A percentile compares a stretch with the other conserved stretches of the same genome.
phyloP scores from a whole-genome alignment of 345 rosid genomes.

The Dipteronia dyeriana region DNA sequence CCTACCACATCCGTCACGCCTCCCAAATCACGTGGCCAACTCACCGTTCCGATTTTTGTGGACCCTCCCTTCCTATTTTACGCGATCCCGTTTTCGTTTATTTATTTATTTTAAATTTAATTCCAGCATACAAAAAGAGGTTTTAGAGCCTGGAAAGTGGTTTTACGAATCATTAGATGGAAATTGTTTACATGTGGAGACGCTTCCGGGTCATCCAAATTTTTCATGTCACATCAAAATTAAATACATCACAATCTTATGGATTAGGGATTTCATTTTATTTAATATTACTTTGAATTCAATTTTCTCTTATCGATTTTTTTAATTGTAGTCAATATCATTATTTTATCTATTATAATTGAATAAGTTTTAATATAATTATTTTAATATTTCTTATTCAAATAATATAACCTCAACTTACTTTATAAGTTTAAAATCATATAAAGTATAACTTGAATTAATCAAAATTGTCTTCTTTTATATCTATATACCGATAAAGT shows the following conservation, averaged over 20 bases:
- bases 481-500: too few relatives aligned
- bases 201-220: not conserved
- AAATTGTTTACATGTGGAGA: not conserved
- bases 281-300: not conserved
- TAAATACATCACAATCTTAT: not conserved
- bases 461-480: too few relatives aligned
- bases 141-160: not conserved
- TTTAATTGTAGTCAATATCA: not conserved
- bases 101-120: not conserved
- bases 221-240: conserved; percentile 1
- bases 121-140: not conserved
- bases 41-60: conserved; percentile 30
- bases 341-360: not conserved
- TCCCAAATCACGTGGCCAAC: conserved; percentile 75
- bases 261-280: not conserved
- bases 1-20: conserved; percentile 39
- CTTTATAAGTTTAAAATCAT: too few relatives aligned
- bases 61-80: conserved; percentile 32
- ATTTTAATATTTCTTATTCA: not conserved
- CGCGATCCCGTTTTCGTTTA: conserved; percentile 29
- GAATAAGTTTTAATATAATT: not conserved
- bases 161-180: not conserved
- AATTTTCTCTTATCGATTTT: not conserved
- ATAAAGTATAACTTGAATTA: too few relatives aligned
- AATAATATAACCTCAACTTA: not conserved